Evolutionary conservation across 2,329 filamentous ascomycete species (phyloP).

Genomic region (Beauveria asiatica): DNA sequence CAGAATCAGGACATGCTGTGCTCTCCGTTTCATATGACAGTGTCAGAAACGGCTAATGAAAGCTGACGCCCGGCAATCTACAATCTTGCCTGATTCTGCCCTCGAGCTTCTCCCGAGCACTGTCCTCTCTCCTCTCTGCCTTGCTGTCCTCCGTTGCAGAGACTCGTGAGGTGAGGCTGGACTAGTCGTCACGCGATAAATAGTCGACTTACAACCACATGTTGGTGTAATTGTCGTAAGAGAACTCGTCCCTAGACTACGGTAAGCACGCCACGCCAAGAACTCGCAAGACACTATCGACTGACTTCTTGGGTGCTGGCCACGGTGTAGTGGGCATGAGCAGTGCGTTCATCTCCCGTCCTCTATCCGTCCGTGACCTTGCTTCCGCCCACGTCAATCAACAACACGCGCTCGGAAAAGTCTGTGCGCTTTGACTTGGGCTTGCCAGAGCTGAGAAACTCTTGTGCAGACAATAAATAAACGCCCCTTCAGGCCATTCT

Average conservation of each 20-base stretch:
- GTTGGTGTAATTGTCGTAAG: constrained; percentile 2
- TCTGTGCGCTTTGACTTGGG: background rate
- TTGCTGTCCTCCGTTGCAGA: background rate
- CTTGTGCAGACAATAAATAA: background rate
- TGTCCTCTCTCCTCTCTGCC: background rate
- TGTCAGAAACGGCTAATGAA: background rate
- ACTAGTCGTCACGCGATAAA: background rate
- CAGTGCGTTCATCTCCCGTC: background rate
- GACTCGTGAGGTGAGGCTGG: background rate
- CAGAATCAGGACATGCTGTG: background rate
- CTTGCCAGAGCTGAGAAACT: background rate
- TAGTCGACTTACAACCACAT: background rate
- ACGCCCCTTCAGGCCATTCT: background rate
- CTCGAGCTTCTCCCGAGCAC: background rate
- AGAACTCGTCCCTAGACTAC: background rate
- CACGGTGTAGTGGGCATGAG: background rate
- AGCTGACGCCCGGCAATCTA: background rate
- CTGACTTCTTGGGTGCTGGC: background rate
- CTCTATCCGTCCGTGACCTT: background rate
- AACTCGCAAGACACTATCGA: background rate
- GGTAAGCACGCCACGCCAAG: background rate
- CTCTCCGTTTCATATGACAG: background rate
- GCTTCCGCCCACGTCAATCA: background rate
- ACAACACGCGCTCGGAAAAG: background rate
- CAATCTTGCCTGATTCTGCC: background rate